Evolutionary conservation across 305 asterid genomes (phyloP).

Genomic region (Withania somnifera): DNA sequence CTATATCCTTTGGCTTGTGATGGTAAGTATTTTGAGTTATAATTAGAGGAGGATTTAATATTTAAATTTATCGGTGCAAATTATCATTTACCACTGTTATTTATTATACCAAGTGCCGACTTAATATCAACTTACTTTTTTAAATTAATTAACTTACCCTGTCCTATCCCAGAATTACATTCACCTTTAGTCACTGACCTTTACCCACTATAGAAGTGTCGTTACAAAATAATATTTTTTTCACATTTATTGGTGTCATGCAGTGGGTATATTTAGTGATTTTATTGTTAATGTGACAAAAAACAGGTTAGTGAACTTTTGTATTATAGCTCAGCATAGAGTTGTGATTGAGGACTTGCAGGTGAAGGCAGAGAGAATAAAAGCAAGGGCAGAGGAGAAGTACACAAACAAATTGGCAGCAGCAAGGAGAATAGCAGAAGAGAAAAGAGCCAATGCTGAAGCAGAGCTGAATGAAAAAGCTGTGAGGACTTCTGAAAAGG

Average conservation of each 20-base stretch:
- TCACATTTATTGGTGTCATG: too few relatives aligned
- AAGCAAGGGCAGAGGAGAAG: conserved; percentile 70
- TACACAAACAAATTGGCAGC: conserved; percentile 52
- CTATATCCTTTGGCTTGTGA: not conserved
- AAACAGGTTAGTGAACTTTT: too few relatives aligned
- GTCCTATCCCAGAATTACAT: not conserved
- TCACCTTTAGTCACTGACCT: not conserved
- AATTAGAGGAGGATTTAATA: not conserved
- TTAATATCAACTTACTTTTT: not conserved
- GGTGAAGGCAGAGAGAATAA: conserved; percentile 78
- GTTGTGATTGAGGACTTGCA: not conserved
- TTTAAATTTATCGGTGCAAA: not conserved
- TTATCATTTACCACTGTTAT: not conserved
- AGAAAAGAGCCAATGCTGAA: conserved; percentile 71
- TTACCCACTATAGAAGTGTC: not conserved
- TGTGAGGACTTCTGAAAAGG: conserved; percentile 50
- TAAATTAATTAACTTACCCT: too few relatives aligned
- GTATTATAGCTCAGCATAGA: too few relatives aligned
- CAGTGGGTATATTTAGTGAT: too few relatives aligned
- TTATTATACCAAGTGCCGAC: too few relatives aligned
- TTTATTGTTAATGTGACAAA: not conserved
- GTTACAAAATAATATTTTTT: not conserved
- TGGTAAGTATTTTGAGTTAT: not conserved
- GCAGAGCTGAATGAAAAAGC: conserved; percentile 64
- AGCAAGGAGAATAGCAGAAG: conserved; percentile 72